Evolutionary conservation across 1,284 basidiomycete genomes (phyloP), one percentile per base, ranked within the genome.

Genomic region (Vanrija sp.): DNA sequence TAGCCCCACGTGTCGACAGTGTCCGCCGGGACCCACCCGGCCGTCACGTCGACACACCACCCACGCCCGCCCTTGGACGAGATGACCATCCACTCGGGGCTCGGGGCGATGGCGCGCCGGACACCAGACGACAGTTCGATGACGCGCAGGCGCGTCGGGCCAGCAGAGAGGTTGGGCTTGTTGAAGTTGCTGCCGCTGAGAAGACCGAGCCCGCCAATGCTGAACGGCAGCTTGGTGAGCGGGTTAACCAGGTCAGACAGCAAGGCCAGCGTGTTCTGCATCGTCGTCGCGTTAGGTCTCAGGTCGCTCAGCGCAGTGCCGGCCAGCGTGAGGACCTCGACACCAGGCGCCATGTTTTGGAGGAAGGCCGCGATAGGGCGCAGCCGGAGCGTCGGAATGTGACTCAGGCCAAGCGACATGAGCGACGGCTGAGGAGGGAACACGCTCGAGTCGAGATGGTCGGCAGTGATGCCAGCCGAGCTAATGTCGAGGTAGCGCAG

Each of bases 41-140:
- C 86, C 15, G 88, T 87, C 0, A 85, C 83, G 71, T 96, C 89
- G 51, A 95, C 90, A 66, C 94, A 96, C 93, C 95, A 98, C 2
- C 92, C 94, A 41, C 95, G 78, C 0, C 92, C 86, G 3, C 95
- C 95, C 68, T 96, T 94, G 66, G 89, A 93, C 62, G 84, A 81
- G 37, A 98, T 81, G 54, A 90, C 87, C 54, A 87, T 83, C 95
- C 95, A 98, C 37, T 76, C 75, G 1, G 85, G 77, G 10, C 63
- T 65, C 1, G 51, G 43, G 18, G 43, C 47, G 25, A 77, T 66
- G 9, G 64, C 62, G n/a, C 82, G 79, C 6, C 98, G 81, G 61
- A 89, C 81, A 4, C 83, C 79, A n/a, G 84, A 81, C 23, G 87
- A 85, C 18, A 98, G 78, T 74, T 97, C 95, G 53, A 98, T 82